Conservation (phyloP, 441 rosid genomes). For the Mallotus repandus region DNA sequence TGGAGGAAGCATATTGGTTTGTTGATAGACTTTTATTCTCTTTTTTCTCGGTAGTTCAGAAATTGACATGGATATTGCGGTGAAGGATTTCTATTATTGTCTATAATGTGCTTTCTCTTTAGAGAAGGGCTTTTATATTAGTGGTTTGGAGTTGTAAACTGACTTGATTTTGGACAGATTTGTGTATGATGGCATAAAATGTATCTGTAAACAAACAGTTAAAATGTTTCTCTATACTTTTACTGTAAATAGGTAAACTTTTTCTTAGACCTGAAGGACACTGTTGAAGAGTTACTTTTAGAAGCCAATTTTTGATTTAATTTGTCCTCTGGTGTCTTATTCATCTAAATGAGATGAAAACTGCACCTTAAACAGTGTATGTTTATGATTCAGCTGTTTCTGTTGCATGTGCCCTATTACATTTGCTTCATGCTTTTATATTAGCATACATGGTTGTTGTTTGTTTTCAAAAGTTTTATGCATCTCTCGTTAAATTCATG, state of each 20-base stretch:
- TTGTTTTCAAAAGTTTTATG: conserved; percentile 5
- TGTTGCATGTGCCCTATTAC: conserved; percentile 3
- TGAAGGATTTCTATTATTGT: too few relatives aligned
- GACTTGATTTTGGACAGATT: neutral
- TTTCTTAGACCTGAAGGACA: neutral
- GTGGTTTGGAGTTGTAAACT: neutral
- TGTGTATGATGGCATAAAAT: neutral
- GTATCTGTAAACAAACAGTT: too few relatives aligned
- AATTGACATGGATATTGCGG: too few relatives aligned
- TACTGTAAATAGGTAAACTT: too few relatives aligned
- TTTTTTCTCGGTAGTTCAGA: too few relatives aligned
- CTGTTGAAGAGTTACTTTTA: conserved; percentile 6
- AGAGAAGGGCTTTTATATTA: neutral
- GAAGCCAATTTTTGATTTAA: neutral
- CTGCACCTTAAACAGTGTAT: neutral
- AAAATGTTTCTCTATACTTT: neutral
- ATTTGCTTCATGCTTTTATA: neutral
- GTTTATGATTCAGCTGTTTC: neutral
- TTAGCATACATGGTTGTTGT: neutral
- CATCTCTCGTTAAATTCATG: conserved; percentile 16
- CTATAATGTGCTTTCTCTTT: neutral
- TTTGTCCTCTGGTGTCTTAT: neutral
- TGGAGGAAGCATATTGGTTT: conserved; percentile 15
- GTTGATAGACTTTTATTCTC: neutral
- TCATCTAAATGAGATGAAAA: conserved; percentile 4